Base-by-base conservation (phyloP, 129 eudicot genomes). In the Arctium lappa region DNA sequence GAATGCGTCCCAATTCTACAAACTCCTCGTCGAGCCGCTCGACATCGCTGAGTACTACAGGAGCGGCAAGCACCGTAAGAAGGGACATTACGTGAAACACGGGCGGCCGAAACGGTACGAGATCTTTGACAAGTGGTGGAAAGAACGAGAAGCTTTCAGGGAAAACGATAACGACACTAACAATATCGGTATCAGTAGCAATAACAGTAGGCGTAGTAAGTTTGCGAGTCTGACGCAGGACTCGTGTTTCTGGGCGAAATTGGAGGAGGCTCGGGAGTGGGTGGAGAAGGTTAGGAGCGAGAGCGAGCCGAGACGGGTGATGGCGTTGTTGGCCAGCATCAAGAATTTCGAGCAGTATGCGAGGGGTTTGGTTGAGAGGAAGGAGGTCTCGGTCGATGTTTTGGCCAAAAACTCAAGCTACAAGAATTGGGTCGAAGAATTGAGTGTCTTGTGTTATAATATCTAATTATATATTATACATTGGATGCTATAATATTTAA, bases 1-100 rank as follows among this genome's bases (percentile, higher is more conserved):
- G 2, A 86, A 91, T 22, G 98, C 99, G 8, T 85, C 99, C 13
- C 99, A 91, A 6, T 89, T 81, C 77, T 94, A 94, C 81, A 91
- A 87, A 72, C 97, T 95, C 60, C 93, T 95, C 0, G 94, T 95
- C 0, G 99, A 95, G 90, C 99, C 99, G 7, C 85, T 95, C 34
- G 99, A 95, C 39, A 93, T 95, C 0, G 99, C 98, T 10, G 98
- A 94, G 74, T 94, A 94, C 73, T 94, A 94, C 75, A 79, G 94
- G 4, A 88, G 86, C 13, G 89, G 91, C 0, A 77, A 74, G 60
- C 94, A 94, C 73, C 65, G 72, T 48, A 77, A 31, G 79, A 87
- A 76, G 37, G 98, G 98, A 3, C 97, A 94, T 62, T 94, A 94
- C 72, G 32, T 94, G n/a, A 85, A 80, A 73, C 80, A 89, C 18